Base-by-base conservation (phyloP, 1,284 basidiomycete species). In the Fomitiporia mediterranea region DNA sequence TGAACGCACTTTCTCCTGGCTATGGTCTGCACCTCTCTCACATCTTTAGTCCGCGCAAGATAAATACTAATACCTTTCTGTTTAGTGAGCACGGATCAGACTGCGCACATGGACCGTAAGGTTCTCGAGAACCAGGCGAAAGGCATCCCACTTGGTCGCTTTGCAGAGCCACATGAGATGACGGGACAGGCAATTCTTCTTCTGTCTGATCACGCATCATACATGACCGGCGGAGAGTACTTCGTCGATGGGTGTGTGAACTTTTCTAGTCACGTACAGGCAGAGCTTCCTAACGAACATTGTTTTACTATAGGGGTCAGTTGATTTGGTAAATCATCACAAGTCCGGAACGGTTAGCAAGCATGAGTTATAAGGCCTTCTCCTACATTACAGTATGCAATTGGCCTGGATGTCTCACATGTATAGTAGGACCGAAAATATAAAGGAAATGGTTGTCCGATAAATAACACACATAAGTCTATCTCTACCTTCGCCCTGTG, bases 1-100 rank as follows among this genome's bases (percentile, higher is more conserved):
- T 86, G 11, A 86, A 86, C 65, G 74, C 77, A 0, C 59, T 86
- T 17, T 80, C 78, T 21, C 82, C 82, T 0, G 83, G 82, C 48
- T 84, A 84, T 48, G 79, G 80, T 78, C 54, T 50, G 66, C 44
- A 25, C 30, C 15, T 28, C 15, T 38, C 11, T 39, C 9, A 6
- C 4, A 19, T 4, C 19, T 4, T 44, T 54, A 40, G 23, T 1
- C 39, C 11, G 8, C 4, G 2, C n/a, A 11, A 17, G 2, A 15
- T 11, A 11, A 11, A 13, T 23, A 21, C 9, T 3, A 38, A 21
- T 60, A 40, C 27, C 34, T 46, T 1, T 47, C 38, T 46, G 6
- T 7, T 58, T 62, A 70, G 71, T 74, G 32, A 59, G 68, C 1
- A 74, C 70, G 0, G 70, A 75, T 51, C 71, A 74, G 62, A 74